Conservation (phyloP, 768 basidiomycete genomes). For the Lentinula aciculospora region DNA sequence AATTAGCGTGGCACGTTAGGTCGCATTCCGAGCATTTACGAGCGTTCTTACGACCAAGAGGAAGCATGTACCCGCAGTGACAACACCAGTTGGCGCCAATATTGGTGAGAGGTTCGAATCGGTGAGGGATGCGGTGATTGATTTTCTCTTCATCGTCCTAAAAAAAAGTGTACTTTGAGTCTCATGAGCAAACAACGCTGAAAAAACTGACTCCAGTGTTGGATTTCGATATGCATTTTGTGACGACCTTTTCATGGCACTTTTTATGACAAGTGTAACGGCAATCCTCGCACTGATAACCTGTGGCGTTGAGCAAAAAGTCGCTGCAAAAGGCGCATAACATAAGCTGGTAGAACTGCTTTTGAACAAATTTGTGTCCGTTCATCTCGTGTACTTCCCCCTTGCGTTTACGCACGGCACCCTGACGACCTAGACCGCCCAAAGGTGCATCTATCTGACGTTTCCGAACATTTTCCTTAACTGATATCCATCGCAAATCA, state of each 20-base stretch:
- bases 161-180: conserved; percentile 1
- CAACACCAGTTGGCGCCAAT: conserved; percentile 99
- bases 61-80: conserved; percentile 97
- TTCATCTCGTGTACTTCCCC: conserved; percentile 99
- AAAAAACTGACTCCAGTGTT: conserved; percentile 73
- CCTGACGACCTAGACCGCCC: conserved; percentile 93
- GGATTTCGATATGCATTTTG: conserved; percentile 98
- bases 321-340: conserved; percentile 97
- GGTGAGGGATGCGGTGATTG: conserved; percentile 98
- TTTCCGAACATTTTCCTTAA: conserved; percentile 97
- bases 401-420: conserved; percentile 95
- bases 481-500: conserved; percentile 32
- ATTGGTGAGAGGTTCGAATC: conserved; percentile 95
- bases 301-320: conserved; percentile 93
- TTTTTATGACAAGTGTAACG: conserved; percentile 99
- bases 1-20: conserved; percentile 95
- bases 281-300: conserved; percentile 99
- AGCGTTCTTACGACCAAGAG: conserved; percentile 94
- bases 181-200: background rate
- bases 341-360: conserved; percentile 98
- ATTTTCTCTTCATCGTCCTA: conserved; percentile 99
- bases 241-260: conserved; percentile 98
- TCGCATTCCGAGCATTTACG: conserved; percentile 94
- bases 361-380: conserved; percentile 95
- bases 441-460: conserved; percentile 84